Evolutionary conservation across 345 rosid species (phyloP), one percentile per base, ranked within the genome.

Genomic region (Citrus glauca): DNA sequence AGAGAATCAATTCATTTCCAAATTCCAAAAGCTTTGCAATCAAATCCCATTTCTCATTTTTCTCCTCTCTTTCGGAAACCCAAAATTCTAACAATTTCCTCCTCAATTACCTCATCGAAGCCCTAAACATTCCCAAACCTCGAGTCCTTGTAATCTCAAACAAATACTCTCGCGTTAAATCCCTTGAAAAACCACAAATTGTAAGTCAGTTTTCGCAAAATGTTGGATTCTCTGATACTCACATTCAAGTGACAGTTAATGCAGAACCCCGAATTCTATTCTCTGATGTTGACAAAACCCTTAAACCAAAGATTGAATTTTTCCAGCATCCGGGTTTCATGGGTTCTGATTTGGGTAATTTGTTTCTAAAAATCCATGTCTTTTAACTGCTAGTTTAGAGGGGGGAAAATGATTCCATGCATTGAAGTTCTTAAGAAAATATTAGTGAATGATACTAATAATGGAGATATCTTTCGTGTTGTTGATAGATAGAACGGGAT

Each of bases 241-340:
- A 82, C 1, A 84, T 86, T 37, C 67, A 7, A 14, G 40, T 77
- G 24, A 32, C 85, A 0, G 53, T 75, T 45, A 69, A 20, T 59
- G 33, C 17, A 3, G 1, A 50, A 1, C 89, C 85, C 10, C 82
- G 76, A 24, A 65, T 87, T 60, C 84, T 87, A 65, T 61, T 83
- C 25, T 40, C 59, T 11, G 50, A 72, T 22, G 1, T 79, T 25
- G 78, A 77, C 10, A 84, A 64, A 61, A 74, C 20, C 35, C 74
- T 87, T 11, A 71, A 60, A 61, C 86, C 90, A 16, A 83, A 83
- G 76, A 69, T 87, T 14, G 78, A 78, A 48, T 67, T 79, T 79
- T 80, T 87, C 32, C 80, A 76, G 28, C 77, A 70, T 9, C 13
- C 2, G 35, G n/a, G 66, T 13, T 14, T 28, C 4, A 16, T 13